A percentile compares a stretch with the other conserved stretches of the same genome.
Conservation (phyloP, 371 early-diverging fungal species). For the Zychaea mexicana region DNA sequence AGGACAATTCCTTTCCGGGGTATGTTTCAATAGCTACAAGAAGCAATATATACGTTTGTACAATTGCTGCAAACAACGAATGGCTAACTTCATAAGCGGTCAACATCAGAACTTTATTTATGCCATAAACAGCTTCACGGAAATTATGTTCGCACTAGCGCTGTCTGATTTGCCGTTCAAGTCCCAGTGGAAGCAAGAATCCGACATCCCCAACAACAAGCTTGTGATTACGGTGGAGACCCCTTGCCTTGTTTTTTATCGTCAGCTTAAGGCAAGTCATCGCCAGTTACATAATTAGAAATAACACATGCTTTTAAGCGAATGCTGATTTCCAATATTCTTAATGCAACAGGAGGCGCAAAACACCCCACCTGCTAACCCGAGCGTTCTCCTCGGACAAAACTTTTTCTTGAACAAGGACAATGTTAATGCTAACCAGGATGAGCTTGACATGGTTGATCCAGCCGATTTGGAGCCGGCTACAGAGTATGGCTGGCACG, state of each 20-base stretch:
- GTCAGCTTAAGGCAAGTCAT: constrained; percentile 24
- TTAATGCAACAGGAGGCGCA: constrained; percentile 1
- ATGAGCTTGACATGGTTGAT: constrained; percentile 33
- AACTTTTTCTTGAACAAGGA: constrained; percentile 25
- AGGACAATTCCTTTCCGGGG: constrained; percentile 41
- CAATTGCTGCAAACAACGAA: background rate
- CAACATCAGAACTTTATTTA: constrained; percentile 45
- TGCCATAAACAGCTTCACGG: constrained; percentile 32
- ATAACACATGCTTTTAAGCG: too few species aligned
- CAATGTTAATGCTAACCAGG: background rate
- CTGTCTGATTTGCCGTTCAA: constrained; percentile 49
- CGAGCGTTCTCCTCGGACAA: constrained; percentile 35
- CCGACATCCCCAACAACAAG: constrained; percentile 19
- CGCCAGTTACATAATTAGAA: background rate
- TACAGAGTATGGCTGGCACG: constrained; percentile 40
- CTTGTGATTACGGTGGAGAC: constrained; percentile 27
- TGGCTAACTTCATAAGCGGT: background rate
- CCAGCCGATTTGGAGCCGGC: constrained; percentile 15
- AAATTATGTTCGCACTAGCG: constrained; percentile 44
- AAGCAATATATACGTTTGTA: background rate
- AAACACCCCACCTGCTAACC: constrained; percentile 6
- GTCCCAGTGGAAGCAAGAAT: constrained; percentile 21
- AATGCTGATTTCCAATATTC: background rate
- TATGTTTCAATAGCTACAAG: constrained; percentile 18
- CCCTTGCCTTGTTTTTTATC: constrained; percentile 50